Conservation (phyloP, 257 asterid genomes). For the Thymus mandschuricus region DNA sequence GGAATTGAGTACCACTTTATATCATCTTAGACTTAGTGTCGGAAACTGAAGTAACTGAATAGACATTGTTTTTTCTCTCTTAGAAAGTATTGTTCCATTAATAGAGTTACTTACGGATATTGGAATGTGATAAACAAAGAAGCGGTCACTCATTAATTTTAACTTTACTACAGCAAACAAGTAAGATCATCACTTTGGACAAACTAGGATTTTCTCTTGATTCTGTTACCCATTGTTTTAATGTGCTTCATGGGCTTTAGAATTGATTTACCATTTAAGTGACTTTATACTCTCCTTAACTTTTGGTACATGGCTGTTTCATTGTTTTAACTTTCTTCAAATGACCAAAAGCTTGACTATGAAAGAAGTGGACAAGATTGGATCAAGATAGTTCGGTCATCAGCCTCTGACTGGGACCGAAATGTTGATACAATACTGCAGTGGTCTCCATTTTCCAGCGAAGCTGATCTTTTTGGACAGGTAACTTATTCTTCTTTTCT, state of each 20-base stretch:
- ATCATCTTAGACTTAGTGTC: not conserved
- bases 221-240: conserved; percentile 3
- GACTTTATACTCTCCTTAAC: conserved; percentile 5
- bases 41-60: not conserved
- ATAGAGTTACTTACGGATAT: not conserved
- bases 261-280: conserved; percentile 5
- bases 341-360: conserved; percentile 56
- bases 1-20: not conserved
- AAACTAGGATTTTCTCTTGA: not conserved
- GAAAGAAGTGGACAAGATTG: conserved; percentile 56
- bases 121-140: not conserved
- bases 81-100: not conserved
- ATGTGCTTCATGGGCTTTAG: conserved; percentile 18
- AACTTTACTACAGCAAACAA: not conserved
- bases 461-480: conserved; percentile 87
- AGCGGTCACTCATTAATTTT: not conserved
- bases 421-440: conserved; percentile 77
- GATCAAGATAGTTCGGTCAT: conserved; percentile 45
- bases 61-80: not conserved
- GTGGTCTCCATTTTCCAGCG: conserved; percentile 94
- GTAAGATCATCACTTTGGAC: not conserved
- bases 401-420: conserved; percentile 53
- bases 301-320: conserved; percentile 14
- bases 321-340: conserved; percentile 28
- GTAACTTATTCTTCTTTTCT: conserved; percentile 36